Conservation (phyloP, 2,329 filamentous ascomycete species). For the Teratosphaeria zuluensis region DNA sequence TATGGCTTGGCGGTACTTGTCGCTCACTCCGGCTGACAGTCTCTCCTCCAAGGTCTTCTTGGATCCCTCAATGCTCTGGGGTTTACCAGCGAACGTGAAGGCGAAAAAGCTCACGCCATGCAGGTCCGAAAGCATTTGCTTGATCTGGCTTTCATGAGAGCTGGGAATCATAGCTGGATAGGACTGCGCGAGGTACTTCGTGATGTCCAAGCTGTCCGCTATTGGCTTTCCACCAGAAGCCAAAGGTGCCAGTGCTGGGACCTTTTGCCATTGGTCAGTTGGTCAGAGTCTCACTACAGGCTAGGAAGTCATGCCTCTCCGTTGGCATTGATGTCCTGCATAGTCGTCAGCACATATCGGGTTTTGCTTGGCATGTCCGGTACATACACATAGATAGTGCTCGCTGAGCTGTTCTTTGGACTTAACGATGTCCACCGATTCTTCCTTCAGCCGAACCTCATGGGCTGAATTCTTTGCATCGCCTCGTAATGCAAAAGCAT, state of each 20-base stretch:
- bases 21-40: not conserved
- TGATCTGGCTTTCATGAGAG: not conserved
- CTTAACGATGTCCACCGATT: not conserved
- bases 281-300: not conserved
- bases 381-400: not conserved
- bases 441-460: not conserved
- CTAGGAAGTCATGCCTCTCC: not conserved
- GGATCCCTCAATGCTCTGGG: not conserved
- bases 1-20: not conserved
- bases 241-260: not conserved
- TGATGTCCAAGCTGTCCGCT: not conserved
- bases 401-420: not conserved
- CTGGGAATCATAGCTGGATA: not conserved
- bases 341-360: not conserved
- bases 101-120: not conserved
- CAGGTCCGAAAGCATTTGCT: not conserved
- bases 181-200: not conserved
- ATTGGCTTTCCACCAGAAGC: not conserved
- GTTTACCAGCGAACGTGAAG: not conserved
- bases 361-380: not conserved
- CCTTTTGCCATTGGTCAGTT: not conserved
- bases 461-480: not conserved
- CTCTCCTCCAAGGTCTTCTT: not conserved
- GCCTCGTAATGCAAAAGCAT: not conserved
- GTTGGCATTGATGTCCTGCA: not conserved